Base-by-base conservation (phyloP, 2,329 filamentous ascomycete species). In the Aspergillus oerlinghausenensis region DNA sequence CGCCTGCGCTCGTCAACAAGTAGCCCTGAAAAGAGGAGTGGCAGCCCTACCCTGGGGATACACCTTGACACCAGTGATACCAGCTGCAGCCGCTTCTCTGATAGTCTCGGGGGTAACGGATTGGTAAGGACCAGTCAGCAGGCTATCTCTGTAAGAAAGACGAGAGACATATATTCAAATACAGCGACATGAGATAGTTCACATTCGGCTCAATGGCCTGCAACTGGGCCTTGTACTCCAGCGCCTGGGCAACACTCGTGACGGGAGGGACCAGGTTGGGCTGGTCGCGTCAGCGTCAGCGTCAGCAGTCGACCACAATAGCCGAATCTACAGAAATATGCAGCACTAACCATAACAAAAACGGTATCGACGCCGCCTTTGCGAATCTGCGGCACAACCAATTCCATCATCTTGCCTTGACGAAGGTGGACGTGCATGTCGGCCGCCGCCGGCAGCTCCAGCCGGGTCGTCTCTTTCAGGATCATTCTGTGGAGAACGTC, bases 151-250 rank as follows among this genome's bases (percentile, higher is more conserved):
- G 14, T 2, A 23, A 17, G 23, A 14, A 3, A 17, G 43, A 11
- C 10, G 28, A 14, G 23, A 47, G n/a, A 47, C 43, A 0, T 47
- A 47, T 47, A 47, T 47, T 47, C 43, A 47, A 47, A 67, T 85
- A 91, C 47, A 92, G 80, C 1, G 88, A 88, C 88, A 92, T 90
- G 57, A 92, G 81, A 67, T 84, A 91, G 57, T 82, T 82, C 57
- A 90, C 84, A 52, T 80, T 78, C 2, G 84, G 80, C 51, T 86
- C 83, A 59, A 88, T 75, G 47, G 81, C 79, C 63, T 82, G 77
- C 17, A 92, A 78, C 49, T 81, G 79, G 26, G 78, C 71, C 70
- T 86, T 82, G 74, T 92, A 92, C 45, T 84, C 84, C 25, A 90
- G 76, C 8, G 86, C 88, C 70, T 84, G 78, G 49, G 76, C 76